Conservation (phyloP, 768 basidiomycete genomes). For the Lactifluus pinguis region DNA sequence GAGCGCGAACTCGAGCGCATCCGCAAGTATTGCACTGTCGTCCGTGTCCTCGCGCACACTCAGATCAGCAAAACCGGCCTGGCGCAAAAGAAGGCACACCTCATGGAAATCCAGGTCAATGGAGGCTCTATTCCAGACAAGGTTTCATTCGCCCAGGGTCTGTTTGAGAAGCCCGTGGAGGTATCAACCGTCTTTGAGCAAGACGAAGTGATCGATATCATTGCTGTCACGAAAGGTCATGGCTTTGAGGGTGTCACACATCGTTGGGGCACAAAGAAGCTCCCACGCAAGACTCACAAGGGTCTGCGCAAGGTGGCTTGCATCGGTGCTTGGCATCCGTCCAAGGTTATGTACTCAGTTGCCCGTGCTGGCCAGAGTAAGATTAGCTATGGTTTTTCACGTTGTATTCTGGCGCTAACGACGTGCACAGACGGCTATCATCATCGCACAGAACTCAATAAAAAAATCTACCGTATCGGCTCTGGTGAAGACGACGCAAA, state of each 20-base stretch:
- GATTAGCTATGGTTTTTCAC: slow-evolving; percentile 27
- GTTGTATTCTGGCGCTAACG: not conserved
- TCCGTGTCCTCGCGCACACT: slow-evolving; percentile 98
- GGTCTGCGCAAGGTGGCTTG: slow-evolving; percentile 99
- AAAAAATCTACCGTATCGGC: slow-evolving; percentile 97
- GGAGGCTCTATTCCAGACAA: slow-evolving; percentile 95
- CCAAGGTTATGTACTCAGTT: slow-evolving; percentile 99
- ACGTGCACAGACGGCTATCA: slow-evolving; percentile 71
- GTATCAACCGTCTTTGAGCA: slow-evolving; percentile 85
- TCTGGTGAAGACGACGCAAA: slow-evolving; percentile 67
- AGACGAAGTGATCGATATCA: slow-evolving; percentile 93
- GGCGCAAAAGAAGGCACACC: slow-evolving; percentile 97
- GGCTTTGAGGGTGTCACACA: slow-evolving; percentile 99
- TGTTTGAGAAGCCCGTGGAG: slow-evolving; percentile 96
- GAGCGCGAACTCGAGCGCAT: slow-evolving; percentile 97
- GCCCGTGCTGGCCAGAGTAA: slow-evolving; percentile 99
- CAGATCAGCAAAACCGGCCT: slow-evolving; percentile 98
- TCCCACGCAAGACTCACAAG: slow-evolving; percentile 98
- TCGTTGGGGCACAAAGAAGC: slow-evolving; percentile 99
- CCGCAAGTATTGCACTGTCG: slow-evolving; percentile 99
- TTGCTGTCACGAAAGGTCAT: slow-evolving; percentile 98
- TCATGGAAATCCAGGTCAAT: slow-evolving; percentile 99
- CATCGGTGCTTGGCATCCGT: slow-evolving; percentile 98
- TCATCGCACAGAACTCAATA: slow-evolving; percentile 96
- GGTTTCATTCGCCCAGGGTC: slow-evolving; percentile 85